Evolutionary conservation across 2,329 filamentous ascomycete genomes (phyloP).

Genomic region (Aspergillus sp.): DNA sequence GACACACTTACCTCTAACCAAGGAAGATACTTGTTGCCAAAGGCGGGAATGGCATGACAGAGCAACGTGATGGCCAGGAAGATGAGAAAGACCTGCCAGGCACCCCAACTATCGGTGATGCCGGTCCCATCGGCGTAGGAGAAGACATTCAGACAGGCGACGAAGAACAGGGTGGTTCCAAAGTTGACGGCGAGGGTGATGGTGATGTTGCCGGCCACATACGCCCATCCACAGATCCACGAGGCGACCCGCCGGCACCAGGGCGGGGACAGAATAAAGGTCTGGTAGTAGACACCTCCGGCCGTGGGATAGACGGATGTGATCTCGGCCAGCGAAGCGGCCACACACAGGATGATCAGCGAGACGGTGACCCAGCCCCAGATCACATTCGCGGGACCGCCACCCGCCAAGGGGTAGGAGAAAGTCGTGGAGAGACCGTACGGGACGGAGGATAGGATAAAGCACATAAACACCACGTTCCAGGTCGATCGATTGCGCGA

Average conservation of each 20-base stretch:
- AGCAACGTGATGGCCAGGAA: constrained; percentile 69
- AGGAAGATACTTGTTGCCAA: constrained; percentile 55
- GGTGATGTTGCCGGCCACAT: constrained; percentile 76
- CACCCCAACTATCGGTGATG: constrained; percentile 53
- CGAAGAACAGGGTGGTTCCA: constrained; percentile 58
- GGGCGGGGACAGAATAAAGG: constrained; percentile 62
- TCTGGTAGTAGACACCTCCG: constrained; percentile 68
- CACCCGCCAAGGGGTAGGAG: constrained; percentile 67
- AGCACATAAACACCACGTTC: constrained; percentile 37
- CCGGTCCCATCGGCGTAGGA: constrained; percentile 46
- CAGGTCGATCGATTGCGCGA: constrained; percentile 22
- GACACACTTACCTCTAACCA: constrained; percentile 59
- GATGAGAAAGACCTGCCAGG: constrained; percentile 66
- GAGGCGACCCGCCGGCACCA: constrained; percentile 64
- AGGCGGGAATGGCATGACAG: constrained; percentile 50
- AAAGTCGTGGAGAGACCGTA: constrained; percentile 72
- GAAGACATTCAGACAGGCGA: constrained; percentile 58
- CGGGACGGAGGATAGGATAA: constrained; percentile 71
- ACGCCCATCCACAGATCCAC: constrained; percentile 70
- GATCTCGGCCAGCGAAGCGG: constrained; percentile 65
- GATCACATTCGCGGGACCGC: constrained; percentile 66
- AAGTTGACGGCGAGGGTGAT: constrained; percentile 75
- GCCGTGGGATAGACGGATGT: constrained; percentile 66
- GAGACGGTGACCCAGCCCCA: constrained; percentile 68
- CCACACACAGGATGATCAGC: constrained; percentile 61